Conservation (phyloP, 495 filamentous ascomycete species). For the Aspergillus egyptiacus region DNA sequence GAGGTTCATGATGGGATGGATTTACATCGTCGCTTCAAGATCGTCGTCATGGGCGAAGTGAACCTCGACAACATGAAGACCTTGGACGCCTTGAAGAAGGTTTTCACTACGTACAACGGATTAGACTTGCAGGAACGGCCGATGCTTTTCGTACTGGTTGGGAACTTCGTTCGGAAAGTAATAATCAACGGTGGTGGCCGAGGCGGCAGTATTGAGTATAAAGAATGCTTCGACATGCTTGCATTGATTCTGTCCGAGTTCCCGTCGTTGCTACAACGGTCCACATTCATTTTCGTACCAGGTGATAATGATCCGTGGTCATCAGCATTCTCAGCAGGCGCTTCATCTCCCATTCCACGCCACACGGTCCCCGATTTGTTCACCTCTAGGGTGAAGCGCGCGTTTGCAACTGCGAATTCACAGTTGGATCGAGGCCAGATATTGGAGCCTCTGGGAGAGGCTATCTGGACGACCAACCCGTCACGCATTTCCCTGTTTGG, state of each 20-base stretch:
- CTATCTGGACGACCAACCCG: constrained; percentile 84
- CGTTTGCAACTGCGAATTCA: constrained; percentile 67
- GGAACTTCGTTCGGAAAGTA: constrained; percentile 75
- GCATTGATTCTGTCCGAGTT: constrained; percentile 80
- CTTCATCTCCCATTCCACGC: constrained; percentile 66
- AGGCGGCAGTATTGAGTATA: constrained; percentile 81
- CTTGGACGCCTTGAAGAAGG: constrained; percentile 67
- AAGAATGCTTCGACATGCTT: constrained; percentile 85
- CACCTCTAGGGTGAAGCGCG: constrained; percentile 73
- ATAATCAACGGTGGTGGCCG: constrained; percentile 58
- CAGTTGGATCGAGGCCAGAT: constrained; percentile 45
- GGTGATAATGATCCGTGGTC: constrained; percentile 95
- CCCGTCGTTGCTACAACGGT: constrained; percentile 67
- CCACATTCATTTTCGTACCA: constrained; percentile 86
- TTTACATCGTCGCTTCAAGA: constrained; percentile 38
- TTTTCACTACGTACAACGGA: constrained; percentile 62
- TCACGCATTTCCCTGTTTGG: constrained; percentile 76
- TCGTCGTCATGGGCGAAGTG: constrained; percentile 74
- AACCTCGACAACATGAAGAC: constrained; percentile 76
- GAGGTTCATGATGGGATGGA: constrained; percentile 23
- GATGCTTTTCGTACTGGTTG: constrained; percentile 70
- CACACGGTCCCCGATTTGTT: constrained; percentile 77
- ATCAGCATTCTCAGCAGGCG: constrained; percentile 79
- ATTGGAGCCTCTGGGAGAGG: constrained; percentile 55
- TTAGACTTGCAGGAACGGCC: constrained; percentile 51